Conservation (phyloP, 169 alveolate genomes). For the Plasmodium sp. region DNA sequence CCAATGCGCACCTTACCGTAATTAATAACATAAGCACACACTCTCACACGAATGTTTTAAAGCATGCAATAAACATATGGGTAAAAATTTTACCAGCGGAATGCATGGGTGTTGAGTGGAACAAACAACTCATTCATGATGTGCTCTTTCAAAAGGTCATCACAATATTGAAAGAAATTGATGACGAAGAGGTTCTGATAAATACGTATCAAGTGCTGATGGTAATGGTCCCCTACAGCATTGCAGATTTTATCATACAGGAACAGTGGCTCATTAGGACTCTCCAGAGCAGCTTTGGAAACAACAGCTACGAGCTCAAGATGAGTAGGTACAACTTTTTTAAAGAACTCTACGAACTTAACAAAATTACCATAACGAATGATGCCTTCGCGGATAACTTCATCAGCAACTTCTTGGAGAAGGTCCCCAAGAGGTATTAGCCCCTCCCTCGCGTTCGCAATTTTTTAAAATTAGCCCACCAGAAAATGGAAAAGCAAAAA, state of each 20-base stretch:
- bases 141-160: conserved; percentile 27
- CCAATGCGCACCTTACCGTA: conserved; percentile 4
- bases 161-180: conserved; percentile 45
- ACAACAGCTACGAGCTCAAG: conserved; percentile 49
- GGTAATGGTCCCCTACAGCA: conserved; percentile 18
- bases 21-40: conserved; percentile 59
- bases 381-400: conserved; percentile 41
- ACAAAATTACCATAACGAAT: conserved; percentile 8
- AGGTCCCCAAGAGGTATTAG: conserved; percentile 39
- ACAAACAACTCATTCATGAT: conserved; percentile 19
- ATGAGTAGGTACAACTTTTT: conserved; percentile 50
- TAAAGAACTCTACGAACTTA: conserved; percentile 14
- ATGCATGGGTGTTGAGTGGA: conserved; percentile 9
- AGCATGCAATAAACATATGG: conserved; percentile 68
- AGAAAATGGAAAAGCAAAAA: neutral
- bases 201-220: conserved; percentile 25
- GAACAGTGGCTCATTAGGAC: conserved; percentile 65
- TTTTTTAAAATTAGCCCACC: neutral
- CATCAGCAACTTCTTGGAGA: conserved; percentile 28
- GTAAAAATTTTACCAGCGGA: conserved; percentile 17
- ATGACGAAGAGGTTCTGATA: conserved; percentile 7
- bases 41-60: conserved; percentile 30
- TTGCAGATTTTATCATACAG: conserved; percentile 13
- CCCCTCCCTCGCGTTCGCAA: neutral
- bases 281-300: neutral